Conservation (phyloP, 805 yeast species). For the Tetrapisispora iriomotensis region DNA sequence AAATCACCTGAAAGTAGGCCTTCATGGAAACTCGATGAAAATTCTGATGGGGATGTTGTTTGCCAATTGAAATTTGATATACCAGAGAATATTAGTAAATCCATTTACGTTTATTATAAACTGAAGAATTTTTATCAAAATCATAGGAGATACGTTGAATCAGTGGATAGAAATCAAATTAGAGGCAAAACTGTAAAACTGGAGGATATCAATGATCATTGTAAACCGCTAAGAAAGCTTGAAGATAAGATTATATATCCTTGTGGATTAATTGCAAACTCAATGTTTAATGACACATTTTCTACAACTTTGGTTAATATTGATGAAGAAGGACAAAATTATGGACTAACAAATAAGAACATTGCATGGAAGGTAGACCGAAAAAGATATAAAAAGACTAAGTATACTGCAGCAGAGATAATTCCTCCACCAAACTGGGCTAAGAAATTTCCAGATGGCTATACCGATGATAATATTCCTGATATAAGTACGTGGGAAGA, state of each 20-base stretch:
- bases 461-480: slow-evolving; percentile 59
- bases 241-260: slow-evolving; percentile 47
- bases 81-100: slow-evolving; percentile 60
- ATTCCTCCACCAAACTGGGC: slow-evolving; percentile 83
- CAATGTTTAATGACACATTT: slow-evolving; percentile 70
- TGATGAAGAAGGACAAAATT: slow-evolving; percentile 26
- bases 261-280: slow-evolving; percentile 77
- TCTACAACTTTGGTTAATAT: slow-evolving; percentile 35
- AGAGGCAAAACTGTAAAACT: slow-evolving; percentile 60
- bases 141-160: slow-evolving; percentile 85
- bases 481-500: slow-evolving; percentile 58
- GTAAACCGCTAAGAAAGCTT: slow-evolving; percentile 28
- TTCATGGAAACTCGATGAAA: slow-evolving; percentile 50
- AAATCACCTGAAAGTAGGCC: slow-evolving; percentile 33
- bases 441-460: slow-evolving; percentile 62
- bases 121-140: slow-evolving; percentile 89
- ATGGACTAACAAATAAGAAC: slow-evolving; percentile 39
- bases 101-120: slow-evolving; percentile 71
- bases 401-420: slow-evolving; percentile 47
- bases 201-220: slow-evolving; percentile 37
- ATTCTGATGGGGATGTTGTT: slow-evolving; percentile 31
- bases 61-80: slow-evolving; percentile 67
- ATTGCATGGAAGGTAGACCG: slow-evolving; percentile 69
- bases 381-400: slow-evolving; percentile 52
- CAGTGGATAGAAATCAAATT: slow-evolving; percentile 72